Evolutionary conservation across 148 eudicot genomes (phyloP).

Genomic region (Beta vulgaris): DNA sequence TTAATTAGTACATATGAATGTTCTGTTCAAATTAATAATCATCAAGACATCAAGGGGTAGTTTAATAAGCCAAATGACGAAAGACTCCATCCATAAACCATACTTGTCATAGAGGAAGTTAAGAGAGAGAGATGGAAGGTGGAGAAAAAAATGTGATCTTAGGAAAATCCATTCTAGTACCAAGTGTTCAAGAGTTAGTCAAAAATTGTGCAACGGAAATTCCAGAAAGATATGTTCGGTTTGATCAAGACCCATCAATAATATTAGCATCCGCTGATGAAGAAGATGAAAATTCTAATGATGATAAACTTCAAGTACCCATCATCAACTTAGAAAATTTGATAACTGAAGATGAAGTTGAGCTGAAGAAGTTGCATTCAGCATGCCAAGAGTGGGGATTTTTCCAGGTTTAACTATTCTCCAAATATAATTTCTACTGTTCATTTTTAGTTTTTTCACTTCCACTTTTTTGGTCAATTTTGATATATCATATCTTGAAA

Average conservation of each 20-base stretch:
- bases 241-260: constrained; percentile 1
- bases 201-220: background rate
- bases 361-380: constrained; percentile 26
- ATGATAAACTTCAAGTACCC: constrained; percentile 21
- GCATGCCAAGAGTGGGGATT: constrained; percentile 40
- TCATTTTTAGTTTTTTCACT: no score
- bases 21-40: no score
- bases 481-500: no score
- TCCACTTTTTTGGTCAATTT: no score
- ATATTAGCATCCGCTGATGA: background rate
- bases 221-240: constrained; percentile 17
- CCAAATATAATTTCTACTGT: no score
- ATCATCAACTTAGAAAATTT: constrained; percentile 30
- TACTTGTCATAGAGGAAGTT: no score
- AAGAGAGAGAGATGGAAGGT: constrained; percentile 14
- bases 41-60: no score
- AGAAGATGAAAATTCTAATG: background rate
- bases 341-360: constrained; percentile 20
- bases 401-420: constrained; percentile 41
- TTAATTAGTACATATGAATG: no score
- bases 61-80: no score
- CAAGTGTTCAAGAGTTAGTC: constrained; percentile 31
- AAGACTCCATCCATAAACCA: no score
- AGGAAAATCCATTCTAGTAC: constrained; percentile 23
- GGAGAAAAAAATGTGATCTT: background rate